These are phyloP conservation scores for Macrocystidia cucumis DNA, from an alignment of 1,284 basidiomycete species.

Conservation along the genomic window DNA sequence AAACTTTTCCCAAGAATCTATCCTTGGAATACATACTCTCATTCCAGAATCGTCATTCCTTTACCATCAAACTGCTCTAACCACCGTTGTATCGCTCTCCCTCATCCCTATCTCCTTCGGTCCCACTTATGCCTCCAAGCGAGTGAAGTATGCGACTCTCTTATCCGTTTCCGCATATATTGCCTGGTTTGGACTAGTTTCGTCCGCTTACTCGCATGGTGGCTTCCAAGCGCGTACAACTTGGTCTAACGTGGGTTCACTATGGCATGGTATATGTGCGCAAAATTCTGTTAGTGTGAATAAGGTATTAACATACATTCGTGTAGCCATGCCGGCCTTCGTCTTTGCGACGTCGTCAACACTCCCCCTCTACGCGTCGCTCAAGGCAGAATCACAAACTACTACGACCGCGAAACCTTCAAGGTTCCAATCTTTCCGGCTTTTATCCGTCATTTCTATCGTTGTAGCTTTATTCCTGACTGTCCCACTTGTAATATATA, in stretches of 20 bases:
- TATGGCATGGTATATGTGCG: constrained; percentile 63
- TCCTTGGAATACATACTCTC: constrained; percentile 40
- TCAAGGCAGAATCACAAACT: constrained; percentile 34
- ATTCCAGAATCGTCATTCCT: constrained; percentile 20
- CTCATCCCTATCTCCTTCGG: constrained; percentile 38
- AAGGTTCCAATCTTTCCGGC: constrained; percentile 46
- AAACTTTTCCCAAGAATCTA: constrained; percentile 33
- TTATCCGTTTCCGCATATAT: constrained; percentile 49
- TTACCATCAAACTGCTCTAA: constrained; percentile 25
- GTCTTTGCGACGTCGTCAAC: constrained; percentile 58
- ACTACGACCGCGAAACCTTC: constrained; percentile 35
- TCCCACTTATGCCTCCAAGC: constrained; percentile 42
- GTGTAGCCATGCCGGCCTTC: constrained; percentile 49
- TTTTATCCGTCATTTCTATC: constrained; percentile 45
- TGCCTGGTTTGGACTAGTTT: constrained; percentile 46
- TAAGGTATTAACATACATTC: constrained; percentile 7
- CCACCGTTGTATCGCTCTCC: constrained; percentile 30
- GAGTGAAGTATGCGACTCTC: constrained; percentile 48
- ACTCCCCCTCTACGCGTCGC: constrained; percentile 53
- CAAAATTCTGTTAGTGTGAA: constrained; percentile 10
- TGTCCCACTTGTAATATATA: constrained; percentile 51
- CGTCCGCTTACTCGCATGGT: constrained; percentile 41
- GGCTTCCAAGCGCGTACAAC: constrained; percentile 26
- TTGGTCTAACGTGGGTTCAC: constrained; percentile 33
- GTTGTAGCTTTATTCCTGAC: constrained; percentile 39